phyloP scores from a whole-genome alignment of 345 rosid species.

The Citrus maxima region DNA sequence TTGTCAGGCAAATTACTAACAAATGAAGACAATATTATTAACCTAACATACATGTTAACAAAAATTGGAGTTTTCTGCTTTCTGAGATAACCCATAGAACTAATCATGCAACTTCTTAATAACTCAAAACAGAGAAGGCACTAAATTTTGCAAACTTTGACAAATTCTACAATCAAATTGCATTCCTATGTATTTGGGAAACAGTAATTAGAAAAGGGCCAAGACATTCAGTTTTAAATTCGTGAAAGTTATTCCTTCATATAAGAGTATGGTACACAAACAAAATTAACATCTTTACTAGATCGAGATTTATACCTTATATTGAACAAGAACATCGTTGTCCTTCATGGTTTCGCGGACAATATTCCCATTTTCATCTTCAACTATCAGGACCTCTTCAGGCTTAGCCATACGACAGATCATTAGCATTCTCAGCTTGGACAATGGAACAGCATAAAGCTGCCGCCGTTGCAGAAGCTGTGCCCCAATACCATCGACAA shows the following conservation, averaged over 20 bases:
- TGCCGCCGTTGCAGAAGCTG: slow-evolving; percentile 83
- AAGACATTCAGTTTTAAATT: background rate
- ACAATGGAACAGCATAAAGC: slow-evolving; percentile 82
- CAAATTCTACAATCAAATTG: background rate
- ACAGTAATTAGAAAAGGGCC: background rate
- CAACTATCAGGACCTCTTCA: slow-evolving; percentile 96
- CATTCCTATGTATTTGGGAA: background rate
- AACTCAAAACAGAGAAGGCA: background rate
- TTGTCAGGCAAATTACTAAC: background rate
- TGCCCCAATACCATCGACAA: slow-evolving; percentile 85
- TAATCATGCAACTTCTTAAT: slow-evolving; percentile 4
- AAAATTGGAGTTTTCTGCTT: background rate
- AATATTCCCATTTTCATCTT: slow-evolving; percentile 99
- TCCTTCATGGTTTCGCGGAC: slow-evolving; percentile 99
- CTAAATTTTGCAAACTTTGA: background rate
- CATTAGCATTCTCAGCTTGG: slow-evolving; percentile 91
- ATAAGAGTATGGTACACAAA: background rate
- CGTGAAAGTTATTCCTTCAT: background rate
- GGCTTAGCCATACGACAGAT: slow-evolving; percentile 99
- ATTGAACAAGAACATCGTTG: slow-evolving; percentile 98
- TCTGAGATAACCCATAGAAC: background rate
- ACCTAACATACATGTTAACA: background rate
- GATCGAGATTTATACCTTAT: slow-evolving; percentile 56
- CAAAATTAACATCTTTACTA: background rate
- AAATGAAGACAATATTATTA: background rate